A percentile compares a stretch with the other conserved stretches of the same genome.
Evolutionary conservation across 2,329 filamentous ascomycete genomes (phyloP).

Genomic region (Dryadomyces quercivorus): DNA sequence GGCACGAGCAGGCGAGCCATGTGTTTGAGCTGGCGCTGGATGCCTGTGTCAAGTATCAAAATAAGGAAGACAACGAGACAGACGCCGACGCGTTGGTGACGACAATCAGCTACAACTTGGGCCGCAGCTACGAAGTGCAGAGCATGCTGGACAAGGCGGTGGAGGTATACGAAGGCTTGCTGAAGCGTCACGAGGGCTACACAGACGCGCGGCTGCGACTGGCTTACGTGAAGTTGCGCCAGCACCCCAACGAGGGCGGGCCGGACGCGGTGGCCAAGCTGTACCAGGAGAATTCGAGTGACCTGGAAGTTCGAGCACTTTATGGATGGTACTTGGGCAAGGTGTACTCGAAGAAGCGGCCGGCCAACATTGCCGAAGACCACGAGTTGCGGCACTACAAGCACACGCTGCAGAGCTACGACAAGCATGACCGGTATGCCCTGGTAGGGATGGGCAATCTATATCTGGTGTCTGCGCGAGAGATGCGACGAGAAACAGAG

Average conservation of each 20-base stretch:
- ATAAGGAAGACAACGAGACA: slow-evolving; percentile 52
- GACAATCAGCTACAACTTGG: slow-evolving; percentile 94
- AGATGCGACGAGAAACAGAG: slow-evolving; percentile 87
- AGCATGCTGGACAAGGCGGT: slow-evolving; percentile 71
- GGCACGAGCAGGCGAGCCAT: slow-evolving; percentile 65
- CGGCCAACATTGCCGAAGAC: slow-evolving; percentile 73
- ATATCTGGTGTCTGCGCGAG: slow-evolving; percentile 72
- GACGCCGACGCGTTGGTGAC: slow-evolving; percentile 89
- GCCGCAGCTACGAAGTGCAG: slow-evolving; percentile 80
- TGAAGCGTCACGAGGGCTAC: slow-evolving; percentile 80
- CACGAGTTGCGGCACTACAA: slow-evolving; percentile 91
- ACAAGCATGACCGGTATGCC: slow-evolving; percentile 97
- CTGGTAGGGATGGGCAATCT: slow-evolving; percentile 95
- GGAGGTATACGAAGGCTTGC: slow-evolving; percentile 75
- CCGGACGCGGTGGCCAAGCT: slow-evolving; percentile 76
- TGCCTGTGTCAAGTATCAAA: slow-evolving; percentile 71
- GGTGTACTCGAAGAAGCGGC: slow-evolving; percentile 64
- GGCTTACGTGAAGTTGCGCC: slow-evolving; percentile 77
- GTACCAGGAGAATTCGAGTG: slow-evolving; percentile 70
- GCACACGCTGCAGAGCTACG: slow-evolving; percentile 82
- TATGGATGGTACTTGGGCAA: slow-evolving; percentile 95
- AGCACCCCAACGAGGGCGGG: slow-evolving; percentile 72
- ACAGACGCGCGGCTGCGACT: slow-evolving; percentile 81
- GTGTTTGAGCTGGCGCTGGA: slow-evolving; percentile 87
- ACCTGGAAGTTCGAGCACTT: slow-evolving; percentile 82